Evolutionary conservation across 1,284 basidiomycete genomes (phyloP), one percentile per base, ranked within the genome.

Genomic region (Microbotryum silenes-acaulis): DNA sequence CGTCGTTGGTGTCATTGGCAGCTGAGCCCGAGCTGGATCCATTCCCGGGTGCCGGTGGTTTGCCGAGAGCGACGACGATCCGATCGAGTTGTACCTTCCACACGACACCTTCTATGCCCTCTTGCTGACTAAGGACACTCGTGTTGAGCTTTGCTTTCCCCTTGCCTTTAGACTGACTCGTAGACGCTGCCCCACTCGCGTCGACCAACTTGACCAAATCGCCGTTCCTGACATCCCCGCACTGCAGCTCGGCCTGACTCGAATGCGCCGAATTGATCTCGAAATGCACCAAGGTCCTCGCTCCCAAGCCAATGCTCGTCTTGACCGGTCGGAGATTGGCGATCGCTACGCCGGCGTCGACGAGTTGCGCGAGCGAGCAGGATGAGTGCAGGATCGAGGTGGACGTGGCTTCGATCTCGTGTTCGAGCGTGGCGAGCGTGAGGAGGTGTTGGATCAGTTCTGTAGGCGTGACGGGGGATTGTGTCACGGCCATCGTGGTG

Each of bases 61-160:
- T 56, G 27, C 21, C 46, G 12, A 71, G 49, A 12, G 68, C 71
- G 37, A 72, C 53, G 25, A 65, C 56, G 46, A 72, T 68, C 48
- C 64, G 68, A 18, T 57, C 61, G n/a, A 67, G 62, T 6, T 57
- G 56, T 0, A 68, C 64, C 54, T 59, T 63, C 45, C 65, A 71
- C 1, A 71, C 71, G 16, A 72, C 70, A 1, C 66, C 71, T n/a
- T 72, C 64, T 2, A 66, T 54, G 25, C 49, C 53, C 3, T 20
- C 53, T 7, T 62, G 56, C 42, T 62, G 59, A 56, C 51, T 54
- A 23, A n/a, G 44, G 37, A 60, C 60, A 31, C 46, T 61, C 57
- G 42, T 56, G 27, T 60, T 54, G 8, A 25, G 42, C 29, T 47
- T 46, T 1, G 27, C 16, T 51, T 49, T 53, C 21, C 51, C 53